phyloP scores from a whole-genome alignment of 441 rosid species.

The Sinapis alba region DNA sequence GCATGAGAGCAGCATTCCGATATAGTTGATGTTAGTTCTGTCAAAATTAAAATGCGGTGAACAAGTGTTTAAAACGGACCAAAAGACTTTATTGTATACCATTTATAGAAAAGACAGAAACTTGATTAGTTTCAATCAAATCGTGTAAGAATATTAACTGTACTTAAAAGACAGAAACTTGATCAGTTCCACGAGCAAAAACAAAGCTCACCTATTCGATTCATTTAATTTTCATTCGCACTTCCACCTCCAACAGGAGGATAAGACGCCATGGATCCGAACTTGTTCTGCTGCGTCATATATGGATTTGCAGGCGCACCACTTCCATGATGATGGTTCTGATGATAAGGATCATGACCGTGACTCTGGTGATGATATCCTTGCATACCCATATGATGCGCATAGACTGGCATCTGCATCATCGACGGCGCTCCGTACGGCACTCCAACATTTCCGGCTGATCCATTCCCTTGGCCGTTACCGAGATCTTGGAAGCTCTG shows the following conservation, averaged over 20 bases:
- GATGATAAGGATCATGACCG: constrained; percentile 38
- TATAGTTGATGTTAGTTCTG: neutral
- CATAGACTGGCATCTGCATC: constrained; percentile 80
- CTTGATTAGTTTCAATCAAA: constrained; percentile 31
- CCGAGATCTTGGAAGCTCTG: constrained; percentile 56
- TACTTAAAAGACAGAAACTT: constrained; percentile 26
- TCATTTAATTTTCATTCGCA: constrained; percentile 30
- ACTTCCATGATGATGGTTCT: constrained; percentile 36
- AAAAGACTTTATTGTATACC: neutral
- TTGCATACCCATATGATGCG: constrained; percentile 71
- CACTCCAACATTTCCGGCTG: constrained; percentile 46
- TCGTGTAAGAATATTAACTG: constrained; percentile 27
- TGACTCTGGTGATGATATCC: constrained; percentile 46
- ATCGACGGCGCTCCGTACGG: constrained; percentile 51
- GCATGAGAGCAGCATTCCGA: constrained; percentile 4
- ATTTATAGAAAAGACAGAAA: constrained; percentile 17
- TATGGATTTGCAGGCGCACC: constrained; percentile 47
- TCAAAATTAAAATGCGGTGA: neutral
- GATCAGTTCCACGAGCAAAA: constrained; percentile 32
- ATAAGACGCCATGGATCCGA: constrained; percentile 57
- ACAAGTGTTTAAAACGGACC: constrained; percentile 15
- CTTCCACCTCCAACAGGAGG: constrained; percentile 45
- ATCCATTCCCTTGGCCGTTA: constrained; percentile 25
- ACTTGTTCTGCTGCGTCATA: constrained; percentile 69
- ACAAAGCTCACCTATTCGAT: constrained; percentile 28